Percentiles rank a stretch among this genome's conserved stretches.
These are phyloP conservation scores for Astragalus membranaceus DNA, from an alignment of 306 rosid genomes.

Conservation along the genomic window DNA sequence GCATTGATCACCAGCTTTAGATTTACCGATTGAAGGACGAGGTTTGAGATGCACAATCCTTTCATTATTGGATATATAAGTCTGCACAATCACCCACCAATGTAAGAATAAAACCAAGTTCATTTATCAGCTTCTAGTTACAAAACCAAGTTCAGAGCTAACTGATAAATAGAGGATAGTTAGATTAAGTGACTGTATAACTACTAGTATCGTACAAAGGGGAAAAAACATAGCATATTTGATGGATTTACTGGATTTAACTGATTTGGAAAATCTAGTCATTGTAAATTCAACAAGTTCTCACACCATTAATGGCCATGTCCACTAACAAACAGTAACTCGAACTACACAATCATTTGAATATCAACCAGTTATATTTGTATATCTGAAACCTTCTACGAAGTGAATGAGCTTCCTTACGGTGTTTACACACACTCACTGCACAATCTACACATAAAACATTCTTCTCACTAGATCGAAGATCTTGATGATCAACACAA, in stretches of 20 bases:
- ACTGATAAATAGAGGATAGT: neutral
- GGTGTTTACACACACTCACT: constrained; percentile 65
- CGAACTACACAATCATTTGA: neutral
- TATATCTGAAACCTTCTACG: constrained; percentile 79
- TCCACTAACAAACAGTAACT: too few relatives aligned
- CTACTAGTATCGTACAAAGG: neutral
- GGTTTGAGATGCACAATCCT: constrained; percentile 88
- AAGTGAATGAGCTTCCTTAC: constrained; percentile 54
- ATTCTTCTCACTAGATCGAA: constrained; percentile 67
- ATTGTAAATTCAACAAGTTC: neutral
- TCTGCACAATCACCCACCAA: constrained; percentile 38
- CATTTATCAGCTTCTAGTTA: neutral
- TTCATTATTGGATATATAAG: constrained; percentile 82
- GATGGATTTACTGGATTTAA: neutral
- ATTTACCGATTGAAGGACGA: constrained; percentile 54
- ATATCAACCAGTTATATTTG: constrained; percentile 36
- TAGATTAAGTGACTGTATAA: neutral
- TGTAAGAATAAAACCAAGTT: neutral
- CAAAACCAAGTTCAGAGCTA: neutral
- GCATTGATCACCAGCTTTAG: constrained; percentile 55
- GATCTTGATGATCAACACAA: constrained; percentile 60
- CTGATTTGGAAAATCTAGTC: neutral
- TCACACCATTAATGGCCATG: neutral
- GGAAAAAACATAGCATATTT: neutral
- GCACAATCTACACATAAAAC: constrained; percentile 76